These are phyloP conservation scores for Clathrus columnatus DNA, from an alignment of 768 basidiomycete genomes.

Conservation along the genomic window DNA sequence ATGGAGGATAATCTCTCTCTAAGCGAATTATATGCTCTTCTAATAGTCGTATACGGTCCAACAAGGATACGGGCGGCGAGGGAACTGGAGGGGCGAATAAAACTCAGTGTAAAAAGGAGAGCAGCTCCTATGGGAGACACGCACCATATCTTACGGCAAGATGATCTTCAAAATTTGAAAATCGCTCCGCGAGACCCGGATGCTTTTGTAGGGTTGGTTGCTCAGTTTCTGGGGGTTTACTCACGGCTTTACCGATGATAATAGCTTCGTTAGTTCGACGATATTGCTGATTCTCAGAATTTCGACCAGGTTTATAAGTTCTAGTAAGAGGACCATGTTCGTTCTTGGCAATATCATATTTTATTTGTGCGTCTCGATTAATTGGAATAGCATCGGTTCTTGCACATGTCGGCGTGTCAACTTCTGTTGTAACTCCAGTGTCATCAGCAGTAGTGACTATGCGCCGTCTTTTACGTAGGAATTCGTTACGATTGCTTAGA, in stretches of 20 bases:
- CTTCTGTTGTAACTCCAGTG: not conserved
- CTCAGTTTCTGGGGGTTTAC: conserved; percentile 16
- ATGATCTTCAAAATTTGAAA: conserved; percentile 63
- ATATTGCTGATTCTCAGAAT: conserved; percentile 2
- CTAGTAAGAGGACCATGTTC: conserved; percentile 65
- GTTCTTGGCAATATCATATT: conserved; percentile 83
- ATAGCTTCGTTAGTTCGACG: not conserved
- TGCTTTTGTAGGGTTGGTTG: conserved; percentile 35
- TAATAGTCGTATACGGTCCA: conserved; percentile 56
- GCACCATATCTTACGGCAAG: conserved; percentile 67
- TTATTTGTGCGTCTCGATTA: conserved; percentile 72
- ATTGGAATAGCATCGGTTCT: conserved; percentile 62
- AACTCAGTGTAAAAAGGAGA: not conserved
- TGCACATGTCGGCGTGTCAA: conserved; percentile 47
- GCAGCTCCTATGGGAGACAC: conserved; percentile 3
- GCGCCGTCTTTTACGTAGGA: conserved; percentile 48
- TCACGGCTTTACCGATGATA: conserved; percentile 11
- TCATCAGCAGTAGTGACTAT: conserved; percentile 24
- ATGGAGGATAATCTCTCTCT: conserved; percentile 78
- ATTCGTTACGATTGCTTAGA: conserved; percentile 69
- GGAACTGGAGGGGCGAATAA: conserved; percentile 41
- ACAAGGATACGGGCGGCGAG: conserved; percentile 53
- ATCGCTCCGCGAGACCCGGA: conserved; percentile 55
- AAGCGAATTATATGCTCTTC: conserved; percentile 71
- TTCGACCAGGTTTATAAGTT: conserved; percentile 34